Evolutionary conservation across 2,329 filamentous ascomycete species (phyloP), one percentile per base, ranked within the genome.

Genomic region (Fusarium nodosum): DNA sequence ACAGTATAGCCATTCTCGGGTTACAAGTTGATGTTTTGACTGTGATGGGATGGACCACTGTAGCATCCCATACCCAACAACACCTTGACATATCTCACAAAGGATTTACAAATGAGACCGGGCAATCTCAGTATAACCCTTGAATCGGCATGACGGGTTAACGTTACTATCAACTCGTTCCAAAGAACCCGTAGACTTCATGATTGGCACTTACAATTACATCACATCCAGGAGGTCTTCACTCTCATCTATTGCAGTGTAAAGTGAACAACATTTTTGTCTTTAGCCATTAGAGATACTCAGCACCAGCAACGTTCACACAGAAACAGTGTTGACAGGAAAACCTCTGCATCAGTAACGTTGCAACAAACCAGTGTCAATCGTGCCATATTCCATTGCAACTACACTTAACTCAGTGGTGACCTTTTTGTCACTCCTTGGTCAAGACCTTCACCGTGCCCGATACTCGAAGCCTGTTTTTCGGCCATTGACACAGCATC

Each of bases 361-460:
- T 38, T 38, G 20, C 7, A 33, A 20, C 7, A 44, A 44, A 2
- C 16, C 24, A 11, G 26, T 28, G 15, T 31, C 31, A 44, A 38
- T n/a, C 8, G 11, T 33, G 4, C 4, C 22, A 18, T 15, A 12
- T 11, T 3, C 8, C 7, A 22, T n/a, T 3, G 7, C 30, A 26
- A 31, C 42, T 15, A 28, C 42, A 38, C 5, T 33, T 12, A 3
- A 0, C 5, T 45, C 16, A 5, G 15, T 16, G 2, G 16, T 12
- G 11, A 38, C 22, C 12, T 11, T 52, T 52, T 60, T 16, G 26
- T 52, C 16, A 53, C 18, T 11, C 9, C 20, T 61, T 45, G 28
- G 18, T 53, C 36, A 60, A 38, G 16, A n/a, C 6, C 6, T 20
- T 38, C n/a, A 20, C 11, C 12, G 13, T 11, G 12, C 5, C 10